phyloP scores from a whole-genome alignment of 768 basidiomycete genomes.

The Termitomyces sp. region DNA sequence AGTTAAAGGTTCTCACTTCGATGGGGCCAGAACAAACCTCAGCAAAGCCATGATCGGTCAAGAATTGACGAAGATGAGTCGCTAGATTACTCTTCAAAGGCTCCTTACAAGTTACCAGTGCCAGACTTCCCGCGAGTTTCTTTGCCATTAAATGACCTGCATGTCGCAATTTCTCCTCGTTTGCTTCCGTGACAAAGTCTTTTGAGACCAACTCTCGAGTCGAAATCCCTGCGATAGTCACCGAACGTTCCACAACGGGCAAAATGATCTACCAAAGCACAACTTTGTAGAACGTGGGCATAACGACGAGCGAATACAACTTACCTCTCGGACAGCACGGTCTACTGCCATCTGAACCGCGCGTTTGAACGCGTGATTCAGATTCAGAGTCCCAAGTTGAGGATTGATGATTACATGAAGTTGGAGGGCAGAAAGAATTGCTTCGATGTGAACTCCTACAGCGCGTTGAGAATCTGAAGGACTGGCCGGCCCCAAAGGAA shows the following conservation, averaged over 20 bases:
- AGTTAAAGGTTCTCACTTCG: neutral
- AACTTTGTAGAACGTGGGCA: constrained; percentile 1
- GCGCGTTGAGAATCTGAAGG: constrained; percentile 61
- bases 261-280: constrained; percentile 66
- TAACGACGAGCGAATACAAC: constrained; percentile 7
- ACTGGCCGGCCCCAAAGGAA: constrained; percentile 54
- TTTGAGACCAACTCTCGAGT: constrained; percentile 92
- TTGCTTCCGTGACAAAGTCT: constrained; percentile 91
- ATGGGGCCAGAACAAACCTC: constrained; percentile 44
- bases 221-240: constrained; percentile 97
- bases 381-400: constrained; percentile 67
- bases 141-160: constrained; percentile 96
- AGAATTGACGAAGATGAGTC: constrained; percentile 76
- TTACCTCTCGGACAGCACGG: constrained; percentile 89
- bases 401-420: constrained; percentile 72
- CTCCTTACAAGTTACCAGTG: constrained; percentile 97
- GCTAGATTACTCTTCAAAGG: constrained; percentile 90
- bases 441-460: constrained; percentile 75
- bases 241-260: constrained; percentile 96
- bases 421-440: constrained; percentile 65
- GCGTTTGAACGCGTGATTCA: constrained; percentile 82
- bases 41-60: constrained; percentile 84
- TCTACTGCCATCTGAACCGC: constrained; percentile 89
- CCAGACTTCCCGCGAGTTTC: constrained; percentile 93
- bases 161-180: constrained; percentile 84